A percentile compares a stretch with the other conserved stretches of the same genome.
Conservation (phyloP, 1,139 yeast genomes). For the Wickerhamomyces sp. region DNA sequence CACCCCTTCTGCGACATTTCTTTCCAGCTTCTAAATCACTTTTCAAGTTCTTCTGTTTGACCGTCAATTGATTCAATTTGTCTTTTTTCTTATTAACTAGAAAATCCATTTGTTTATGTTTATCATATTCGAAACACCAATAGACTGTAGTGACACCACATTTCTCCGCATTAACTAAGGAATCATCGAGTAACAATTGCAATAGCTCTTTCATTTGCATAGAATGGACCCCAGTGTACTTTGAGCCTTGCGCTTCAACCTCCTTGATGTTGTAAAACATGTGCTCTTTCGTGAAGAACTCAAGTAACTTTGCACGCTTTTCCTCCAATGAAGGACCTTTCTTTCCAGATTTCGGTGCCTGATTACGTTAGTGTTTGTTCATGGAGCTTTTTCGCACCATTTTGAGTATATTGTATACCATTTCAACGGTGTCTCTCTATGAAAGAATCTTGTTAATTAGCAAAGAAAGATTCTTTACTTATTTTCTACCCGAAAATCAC, state of each 20-base stretch:
- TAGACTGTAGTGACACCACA: conserved; percentile 51
- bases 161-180: conserved; percentile 44
- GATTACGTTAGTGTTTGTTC: too few species aligned
- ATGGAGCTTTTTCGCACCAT: too few species aligned
- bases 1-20: conserved; percentile 4
- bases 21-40: conserved; percentile 11
- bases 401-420: neutral
- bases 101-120: conserved; percentile 24
- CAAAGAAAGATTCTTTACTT: neutral
- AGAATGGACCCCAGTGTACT: conserved; percentile 40
- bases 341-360: conserved; percentile 25
- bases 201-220: conserved; percentile 49
- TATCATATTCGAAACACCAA: conserved; percentile 47
- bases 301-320: conserved; percentile 33
- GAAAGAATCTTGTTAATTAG: too few species aligned
- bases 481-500: neutral
- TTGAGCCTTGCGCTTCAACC: conserved; percentile 43
- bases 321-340: conserved; percentile 37
- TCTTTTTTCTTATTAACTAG: conserved; percentile 14
- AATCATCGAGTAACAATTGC: conserved; percentile 42
- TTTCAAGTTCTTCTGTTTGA: conserved; percentile 7
- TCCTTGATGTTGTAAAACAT: conserved; percentile 47
- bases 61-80: conserved; percentile 11
- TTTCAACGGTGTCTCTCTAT: too few species aligned
- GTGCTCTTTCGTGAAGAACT: conserved; percentile 38